Evolutionary conservation across 148 eudicot genomes (phyloP).

Genomic region (Camellia sinensis): DNA sequence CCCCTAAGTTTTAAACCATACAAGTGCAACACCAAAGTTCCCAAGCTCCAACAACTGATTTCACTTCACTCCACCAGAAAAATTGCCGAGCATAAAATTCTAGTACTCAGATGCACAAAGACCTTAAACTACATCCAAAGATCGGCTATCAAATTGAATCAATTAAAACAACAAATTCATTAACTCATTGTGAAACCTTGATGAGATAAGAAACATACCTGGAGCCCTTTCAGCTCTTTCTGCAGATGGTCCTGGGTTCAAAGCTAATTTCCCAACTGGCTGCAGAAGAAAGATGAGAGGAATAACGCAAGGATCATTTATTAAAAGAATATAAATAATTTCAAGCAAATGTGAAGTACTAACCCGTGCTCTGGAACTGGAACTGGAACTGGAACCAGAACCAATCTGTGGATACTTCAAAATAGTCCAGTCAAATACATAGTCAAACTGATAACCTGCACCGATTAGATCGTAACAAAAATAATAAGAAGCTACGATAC

Average conservation of each 20-base stretch:
- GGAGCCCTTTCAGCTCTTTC: conserved; percentile 69
- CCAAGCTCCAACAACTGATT: neutral
- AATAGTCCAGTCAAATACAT: conserved; percentile 72
- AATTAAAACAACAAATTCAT: neutral
- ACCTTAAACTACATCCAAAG: neutral
- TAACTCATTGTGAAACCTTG: neutral
- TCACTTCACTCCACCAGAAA: neutral
- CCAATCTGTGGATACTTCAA: conserved; percentile 48
- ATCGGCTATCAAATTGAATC: neutral
- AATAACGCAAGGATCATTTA: conserved; percentile 8
- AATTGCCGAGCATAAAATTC: neutral
- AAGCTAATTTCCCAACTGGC: conserved; percentile 56
- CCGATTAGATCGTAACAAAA: neutral
- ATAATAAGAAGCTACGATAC: neutral
- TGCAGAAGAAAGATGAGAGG: conserved; percentile 28
- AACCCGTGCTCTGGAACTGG: conserved; percentile 35
- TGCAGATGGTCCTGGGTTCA: conserved; percentile 71
- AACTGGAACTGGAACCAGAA: conserved; percentile 25
- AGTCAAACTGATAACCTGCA: conserved; percentile 68
- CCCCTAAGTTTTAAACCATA: too few species aligned
- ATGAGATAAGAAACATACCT: conserved; percentile 36
- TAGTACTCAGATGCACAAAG: neutral
- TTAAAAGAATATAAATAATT: neutral
- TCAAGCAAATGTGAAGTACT: conserved; percentile 10
- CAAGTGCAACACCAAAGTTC: too few species aligned